Evolutionary conservation across 305 asterid species (phyloP).

Genomic region (Rubia peregrina): DNA sequence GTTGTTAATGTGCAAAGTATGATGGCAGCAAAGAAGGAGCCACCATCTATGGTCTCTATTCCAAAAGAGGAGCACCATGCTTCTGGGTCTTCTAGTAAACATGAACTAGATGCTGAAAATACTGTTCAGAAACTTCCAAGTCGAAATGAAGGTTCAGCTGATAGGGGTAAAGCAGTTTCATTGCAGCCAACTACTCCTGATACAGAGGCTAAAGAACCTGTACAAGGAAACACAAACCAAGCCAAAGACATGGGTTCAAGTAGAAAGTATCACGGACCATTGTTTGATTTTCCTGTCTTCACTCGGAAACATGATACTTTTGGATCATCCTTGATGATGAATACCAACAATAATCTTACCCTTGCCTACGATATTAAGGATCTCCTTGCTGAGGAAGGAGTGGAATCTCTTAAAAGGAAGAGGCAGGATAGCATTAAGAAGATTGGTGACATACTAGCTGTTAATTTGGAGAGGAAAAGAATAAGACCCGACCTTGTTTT

Average conservation of each 20-base stretch:
- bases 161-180: conserved; percentile 74
- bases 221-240: conserved; percentile 52
- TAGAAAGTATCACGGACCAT: conserved; percentile 94
- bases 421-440: conserved; percentile 27
- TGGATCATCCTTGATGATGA: conserved; percentile 69
- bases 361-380: conserved; percentile 57
- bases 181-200: conserved; percentile 48
- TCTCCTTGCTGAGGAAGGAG: conserved; percentile 28
- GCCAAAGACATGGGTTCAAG: conserved; percentile 65
- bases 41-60: conserved; percentile 43
- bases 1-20: conserved; percentile 34
- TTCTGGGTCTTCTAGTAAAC: conserved; percentile 41
- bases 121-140: conserved; percentile 40
- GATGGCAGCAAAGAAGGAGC: conserved; percentile 42
- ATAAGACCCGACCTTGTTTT: conserved; percentile 85
- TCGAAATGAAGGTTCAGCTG: conserved; percentile 54
- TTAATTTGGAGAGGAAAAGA: conserved; percentile 91
- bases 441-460: conserved; percentile 42
- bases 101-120: conserved; percentile 56
- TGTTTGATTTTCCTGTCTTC: conserved; percentile 94
- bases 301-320: conserved; percentile 83
- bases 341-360: conserved; percentile 58
- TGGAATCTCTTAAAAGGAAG: conserved; percentile 21
- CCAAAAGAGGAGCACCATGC: conserved; percentile 69
- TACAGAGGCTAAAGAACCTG: conserved; percentile 48